These are phyloP conservation scores for Sporothrix euskadiensis DNA, from an alignment of 2,329 filamentous ascomycete genomes.

Conservation along the genomic window DNA sequence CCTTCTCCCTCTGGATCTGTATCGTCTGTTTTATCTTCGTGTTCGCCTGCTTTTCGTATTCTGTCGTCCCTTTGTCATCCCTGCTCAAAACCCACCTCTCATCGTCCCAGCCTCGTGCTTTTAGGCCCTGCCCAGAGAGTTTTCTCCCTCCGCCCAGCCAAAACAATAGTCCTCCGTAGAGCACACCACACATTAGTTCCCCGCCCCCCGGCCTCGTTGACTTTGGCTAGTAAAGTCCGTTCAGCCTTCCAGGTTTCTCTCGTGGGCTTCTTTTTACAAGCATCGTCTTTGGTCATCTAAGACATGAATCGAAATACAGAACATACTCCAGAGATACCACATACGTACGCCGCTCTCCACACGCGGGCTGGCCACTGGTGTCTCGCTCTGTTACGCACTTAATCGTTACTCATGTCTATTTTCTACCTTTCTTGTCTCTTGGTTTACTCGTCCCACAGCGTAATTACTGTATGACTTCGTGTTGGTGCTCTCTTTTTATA, in stretches of 20 bases:
- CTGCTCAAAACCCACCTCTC: not conserved
- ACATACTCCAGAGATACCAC: not conserved
- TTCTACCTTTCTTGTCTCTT: not conserved
- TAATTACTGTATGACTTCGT: conserved; percentile 12
- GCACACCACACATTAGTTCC: not conserved
- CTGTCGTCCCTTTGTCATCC: not conserved
- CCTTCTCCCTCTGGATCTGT: not conserved
- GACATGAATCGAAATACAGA: not conserved
- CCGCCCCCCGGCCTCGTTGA: not conserved
- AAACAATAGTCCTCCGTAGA: not conserved
- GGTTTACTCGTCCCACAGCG: not conserved
- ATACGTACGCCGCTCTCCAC: not conserved
- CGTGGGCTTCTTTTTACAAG: not conserved
- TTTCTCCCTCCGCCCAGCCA: not conserved
- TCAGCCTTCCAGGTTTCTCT: conserved; percentile 10
- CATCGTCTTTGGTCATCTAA: not conserved
- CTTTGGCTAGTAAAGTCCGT: not conserved
- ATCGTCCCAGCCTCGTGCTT: conserved; percentile 5
- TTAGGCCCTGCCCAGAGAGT: not conserved
- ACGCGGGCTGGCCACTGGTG: not conserved
- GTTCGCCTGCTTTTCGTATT: not conserved
- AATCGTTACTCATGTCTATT: not conserved
- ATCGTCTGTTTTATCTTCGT: not conserved
- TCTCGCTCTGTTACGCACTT: conserved; percentile 9
- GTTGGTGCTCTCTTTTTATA: not conserved